Percentiles rank a stretch among this genome's conserved stretches.
phyloP scores from a whole-genome alignment of 1,139 yeast species.

The Yamadazyma sp. region DNA sequence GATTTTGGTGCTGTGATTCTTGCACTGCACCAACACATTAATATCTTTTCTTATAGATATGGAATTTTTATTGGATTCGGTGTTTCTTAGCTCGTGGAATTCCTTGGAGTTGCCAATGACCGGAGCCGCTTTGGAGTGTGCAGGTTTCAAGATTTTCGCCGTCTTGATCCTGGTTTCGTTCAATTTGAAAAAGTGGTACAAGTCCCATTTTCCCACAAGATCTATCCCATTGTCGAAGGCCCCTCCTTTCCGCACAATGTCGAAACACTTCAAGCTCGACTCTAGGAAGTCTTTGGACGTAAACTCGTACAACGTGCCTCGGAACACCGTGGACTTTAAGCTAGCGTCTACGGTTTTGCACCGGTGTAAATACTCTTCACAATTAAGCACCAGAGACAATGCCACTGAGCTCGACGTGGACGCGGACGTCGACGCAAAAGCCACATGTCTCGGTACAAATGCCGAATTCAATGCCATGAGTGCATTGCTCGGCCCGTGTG shows the following conservation, averaged over 20 bases:
- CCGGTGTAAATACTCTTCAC: slow-evolving; percentile 29
- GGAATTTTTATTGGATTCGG: slow-evolving; percentile 3
- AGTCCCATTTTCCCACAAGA: slow-evolving; percentile 60
- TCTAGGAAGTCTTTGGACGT: slow-evolving; percentile 49
- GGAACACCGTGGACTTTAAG: slow-evolving; percentile 49
- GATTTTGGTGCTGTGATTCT: slow-evolving; percentile 46
- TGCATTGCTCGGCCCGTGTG: too few relatives aligned
- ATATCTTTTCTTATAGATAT: slow-evolving; percentile 29
- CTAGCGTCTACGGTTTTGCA: slow-evolving; percentile 25
- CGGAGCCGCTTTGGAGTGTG: slow-evolving; percentile 11
- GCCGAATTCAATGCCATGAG: too few relatives aligned
- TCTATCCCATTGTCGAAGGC: slow-evolving; percentile 76
- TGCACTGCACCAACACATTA: slow-evolving; percentile 58
- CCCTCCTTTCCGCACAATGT: slow-evolving; percentile 54
- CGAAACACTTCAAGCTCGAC: slow-evolving; percentile 40
- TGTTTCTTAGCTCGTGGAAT: slow-evolving; percentile 10
- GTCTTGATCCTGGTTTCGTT: slow-evolving; percentile 11
- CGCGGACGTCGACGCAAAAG: too few relatives aligned
- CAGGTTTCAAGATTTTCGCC: not conserved
- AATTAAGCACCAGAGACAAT: slow-evolving; percentile 14
- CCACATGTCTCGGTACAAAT: too few relatives aligned
- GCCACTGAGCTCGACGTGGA: not conserved
- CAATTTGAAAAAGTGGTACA: slow-evolving; percentile 27
- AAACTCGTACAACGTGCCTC: slow-evolving; percentile 72
- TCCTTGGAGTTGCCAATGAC: slow-evolving; percentile 19